A percentile compares a stretch with the other conserved stretches of the same genome.
Conservation (phyloP, 305 asterid species). For the Fraxinus greggii region DNA sequence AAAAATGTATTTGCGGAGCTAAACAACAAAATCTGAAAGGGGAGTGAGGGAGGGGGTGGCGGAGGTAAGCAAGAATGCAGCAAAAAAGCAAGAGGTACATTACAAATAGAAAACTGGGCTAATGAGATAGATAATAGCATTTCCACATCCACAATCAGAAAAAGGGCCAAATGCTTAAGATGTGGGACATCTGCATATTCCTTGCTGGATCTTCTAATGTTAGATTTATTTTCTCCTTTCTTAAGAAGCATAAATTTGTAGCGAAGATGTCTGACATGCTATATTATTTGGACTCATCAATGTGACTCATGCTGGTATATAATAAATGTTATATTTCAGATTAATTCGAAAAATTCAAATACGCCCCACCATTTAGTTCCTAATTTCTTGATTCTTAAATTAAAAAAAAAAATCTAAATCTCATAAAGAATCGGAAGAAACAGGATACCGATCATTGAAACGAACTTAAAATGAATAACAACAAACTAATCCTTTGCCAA, state of each 20-base stretch:
- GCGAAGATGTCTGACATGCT: background rate
- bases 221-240: background rate
- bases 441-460: background rate
- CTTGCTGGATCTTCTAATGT: background rate
- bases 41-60: background rate
- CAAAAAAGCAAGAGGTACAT: background rate
- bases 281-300: background rate
- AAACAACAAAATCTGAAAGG: background rate
- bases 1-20: background rate
- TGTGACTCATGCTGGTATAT: background rate
- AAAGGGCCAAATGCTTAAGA: background rate
- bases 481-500: background rate
- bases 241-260: background rate
- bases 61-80: background rate
- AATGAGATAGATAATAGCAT: background rate
- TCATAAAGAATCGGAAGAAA: background rate
- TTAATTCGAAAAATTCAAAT: background rate
- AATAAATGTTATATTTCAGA: background rate
- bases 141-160: background rate
- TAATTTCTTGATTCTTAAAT: background rate
- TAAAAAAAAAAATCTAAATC: background rate
- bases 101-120: background rate
- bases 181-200: background rate
- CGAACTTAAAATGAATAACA: background rate
- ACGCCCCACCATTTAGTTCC: background rate